Evolutionary conservation across 108 stramenopile species (phyloP).

Genomic region (Nitzschia inconspicua): DNA sequence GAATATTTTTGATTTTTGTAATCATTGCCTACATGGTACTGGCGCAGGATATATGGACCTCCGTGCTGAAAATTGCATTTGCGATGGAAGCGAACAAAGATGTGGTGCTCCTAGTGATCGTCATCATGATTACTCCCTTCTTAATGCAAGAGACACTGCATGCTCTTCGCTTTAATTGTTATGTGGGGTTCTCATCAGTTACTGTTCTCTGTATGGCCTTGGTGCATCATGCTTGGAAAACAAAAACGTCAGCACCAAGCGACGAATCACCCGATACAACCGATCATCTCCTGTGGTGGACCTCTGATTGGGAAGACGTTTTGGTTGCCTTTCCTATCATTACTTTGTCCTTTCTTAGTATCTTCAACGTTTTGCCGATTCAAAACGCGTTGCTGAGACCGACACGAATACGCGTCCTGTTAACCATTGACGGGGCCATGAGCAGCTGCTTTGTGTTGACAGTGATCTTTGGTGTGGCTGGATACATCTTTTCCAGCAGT

Average conservation of each 20-base stretch:
- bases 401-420: conserved; percentile 41
- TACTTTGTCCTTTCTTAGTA: conserved; percentile 60
- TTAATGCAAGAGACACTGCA: conserved; percentile 64
- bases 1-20: conserved; percentile 67
- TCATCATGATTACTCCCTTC: conserved; percentile 49
- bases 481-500: conserved; percentile 57
- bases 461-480: conserved; percentile 50
- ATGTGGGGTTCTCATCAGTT: conserved; percentile 67
- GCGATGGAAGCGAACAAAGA: conserved; percentile 7
- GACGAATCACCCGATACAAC: neutral
- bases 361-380: conserved; percentile 73
- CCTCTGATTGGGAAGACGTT: conserved; percentile 9
- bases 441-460: conserved; percentile 41
- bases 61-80: conserved; percentile 17
- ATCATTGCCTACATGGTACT: conserved; percentile 82
- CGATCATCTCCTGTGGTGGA: conserved; percentile 12
- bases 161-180: conserved; percentile 78
- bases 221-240: conserved; percentile 16
- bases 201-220: conserved; percentile 55
- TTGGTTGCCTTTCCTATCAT: conserved; percentile 70
- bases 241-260: neutral
- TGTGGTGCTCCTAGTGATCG: conserved; percentile 40
- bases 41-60: conserved; percentile 72
- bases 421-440: conserved; percentile 42
- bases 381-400: conserved; percentile 55